Base-by-base conservation (phyloP, 768 basidiomycete species). In the Serendipita sp. region DNA sequence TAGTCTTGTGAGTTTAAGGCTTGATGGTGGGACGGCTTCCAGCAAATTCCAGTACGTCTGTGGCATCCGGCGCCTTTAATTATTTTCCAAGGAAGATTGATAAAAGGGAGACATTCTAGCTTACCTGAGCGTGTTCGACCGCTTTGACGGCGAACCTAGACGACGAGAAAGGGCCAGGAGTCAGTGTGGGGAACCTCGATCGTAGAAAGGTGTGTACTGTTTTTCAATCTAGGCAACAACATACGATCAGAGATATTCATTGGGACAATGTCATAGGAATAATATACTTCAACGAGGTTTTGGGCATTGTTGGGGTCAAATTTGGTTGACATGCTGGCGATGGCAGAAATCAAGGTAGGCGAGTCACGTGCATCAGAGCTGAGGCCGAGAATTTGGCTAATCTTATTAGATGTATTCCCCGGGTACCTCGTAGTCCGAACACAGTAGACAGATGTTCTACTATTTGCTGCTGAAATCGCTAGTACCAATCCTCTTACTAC, bases 21-120 rank as follows among this genome's bases (percentile, higher is more conserved):
- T 82, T 65, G 78, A 79, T 51, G 94, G 93, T 16, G 78, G 73
- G 60, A 96, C 83, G 71, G 85, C 86, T 72, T 88, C 86, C 63
- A 97, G 76, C 48, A 99, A 79, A 72, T 91, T 93, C 88, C 93
- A 95, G 76, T 97, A 97, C 5, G 92, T 92, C 89, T 97, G 69
- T 28, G 54, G 51, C 15, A 45, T 47, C n/a, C 36, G 54, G 51
- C 28, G 65, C 44, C 64, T 41, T 35, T 35, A 52, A 7, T 47
- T 48, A 60, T 30, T 51, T 54, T 63, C 28, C 65, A 58, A 41
- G 58, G 44, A 62, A 45, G 52, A 64, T n/a, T 52, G 54, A 51
- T 30, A 36, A 44, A 30, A 4, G 18, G 5, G 11, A 10, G 38
- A 34, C 13, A 16, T 8, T 47, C 63, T 58, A n/a, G 73, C 82